These are phyloP conservation scores for Tetrapisispora taiwanensis DNA, from an alignment of 805 yeast species.

Conservation along the genomic window DNA sequence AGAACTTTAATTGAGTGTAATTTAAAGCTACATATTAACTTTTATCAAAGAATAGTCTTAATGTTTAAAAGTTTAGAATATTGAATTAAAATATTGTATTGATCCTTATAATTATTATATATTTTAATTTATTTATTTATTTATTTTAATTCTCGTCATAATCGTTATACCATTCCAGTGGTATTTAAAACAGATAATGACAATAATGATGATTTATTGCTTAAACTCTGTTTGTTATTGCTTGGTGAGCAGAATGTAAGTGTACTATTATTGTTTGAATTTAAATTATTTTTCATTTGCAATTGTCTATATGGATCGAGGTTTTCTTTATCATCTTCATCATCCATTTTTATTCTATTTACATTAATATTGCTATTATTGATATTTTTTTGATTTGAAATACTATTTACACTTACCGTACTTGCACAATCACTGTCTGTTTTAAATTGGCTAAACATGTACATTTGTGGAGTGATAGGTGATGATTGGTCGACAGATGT, in stretches of 20 bases:
- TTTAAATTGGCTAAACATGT: conserved; percentile 20
- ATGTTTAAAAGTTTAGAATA: not conserved
- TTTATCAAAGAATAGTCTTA: too few species aligned
- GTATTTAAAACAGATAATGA: conserved; percentile 9
- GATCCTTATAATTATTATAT: not conserved
- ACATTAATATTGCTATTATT: conserved; percentile 1
- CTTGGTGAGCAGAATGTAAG: conserved; percentile 3
- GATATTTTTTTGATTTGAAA: conserved; percentile 9
- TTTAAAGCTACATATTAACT: too few species aligned
- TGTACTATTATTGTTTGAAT: not conserved
- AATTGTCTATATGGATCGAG: not conserved
- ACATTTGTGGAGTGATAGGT: conserved; percentile 27
- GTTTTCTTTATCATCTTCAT: conserved; percentile 4
- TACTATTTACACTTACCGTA: conserved; percentile 22
- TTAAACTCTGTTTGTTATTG: not conserved
- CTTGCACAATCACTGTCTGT: conserved; percentile 23
- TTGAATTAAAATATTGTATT: conserved; percentile 1
- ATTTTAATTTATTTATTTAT: not conserved
- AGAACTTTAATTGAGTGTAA: too few species aligned
- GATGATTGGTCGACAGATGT: conserved; percentile 18
- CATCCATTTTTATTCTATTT: not conserved
- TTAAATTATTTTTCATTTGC: not conserved
- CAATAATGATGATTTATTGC: conserved; percentile 17
- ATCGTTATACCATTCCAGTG: conserved; percentile 4
- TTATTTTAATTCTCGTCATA: not conserved